Evolutionary conservation across 352 stramenopile genomes (phyloP).

Genomic region (Globisporangium uncinulatum): DNA sequence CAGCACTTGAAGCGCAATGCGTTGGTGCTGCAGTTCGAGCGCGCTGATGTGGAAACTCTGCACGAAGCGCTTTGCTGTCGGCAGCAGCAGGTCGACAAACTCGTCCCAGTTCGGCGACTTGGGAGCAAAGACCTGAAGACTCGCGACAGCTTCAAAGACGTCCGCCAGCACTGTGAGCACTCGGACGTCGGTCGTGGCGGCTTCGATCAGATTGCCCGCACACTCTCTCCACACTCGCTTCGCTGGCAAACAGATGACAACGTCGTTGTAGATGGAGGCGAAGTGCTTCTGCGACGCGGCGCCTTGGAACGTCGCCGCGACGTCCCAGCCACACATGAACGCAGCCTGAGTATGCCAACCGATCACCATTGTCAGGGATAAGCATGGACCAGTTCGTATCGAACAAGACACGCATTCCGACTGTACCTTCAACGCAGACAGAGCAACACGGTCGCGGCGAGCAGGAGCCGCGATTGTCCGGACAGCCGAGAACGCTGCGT

Average conservation of each 20-base stretch:
- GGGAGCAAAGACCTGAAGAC: conserved; percentile 24
- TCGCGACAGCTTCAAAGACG: conserved; percentile 28
- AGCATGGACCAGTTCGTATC: conserved; percentile 12
- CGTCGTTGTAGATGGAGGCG: conserved; percentile 33
- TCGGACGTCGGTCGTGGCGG: conserved; percentile 26
- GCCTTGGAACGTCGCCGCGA: conserved; percentile 35
- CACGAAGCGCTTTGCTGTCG: conserved; percentile 39
- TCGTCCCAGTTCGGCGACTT: conserved; percentile 36
- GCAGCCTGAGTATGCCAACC: conserved; percentile 16
- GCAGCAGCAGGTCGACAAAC: conserved; percentile 40
- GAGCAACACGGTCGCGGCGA: conserved; percentile 7
- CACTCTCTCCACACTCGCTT: conserved; percentile 35
- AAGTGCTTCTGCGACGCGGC: conserved; percentile 20
- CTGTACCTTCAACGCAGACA: conserved; percentile 23
- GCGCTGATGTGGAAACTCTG: conserved; percentile 15
- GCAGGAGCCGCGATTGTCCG: conserved; percentile 1
- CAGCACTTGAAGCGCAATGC: conserved; percentile 39
- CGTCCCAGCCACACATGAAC: conserved; percentile 38
- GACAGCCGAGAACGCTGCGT: conserved; percentile 7
- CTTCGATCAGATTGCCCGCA: conserved; percentile 19
- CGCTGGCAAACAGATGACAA: conserved; percentile 37
- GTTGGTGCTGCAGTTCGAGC: conserved; percentile 26
- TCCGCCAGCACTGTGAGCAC: conserved; percentile 30
- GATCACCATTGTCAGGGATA: background rate
- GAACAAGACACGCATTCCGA: background rate